These are phyloP conservation scores for Papilionanthe hybrid DNA, from an alignment of 116 monocot species.

Conservation along the genomic window DNA sequence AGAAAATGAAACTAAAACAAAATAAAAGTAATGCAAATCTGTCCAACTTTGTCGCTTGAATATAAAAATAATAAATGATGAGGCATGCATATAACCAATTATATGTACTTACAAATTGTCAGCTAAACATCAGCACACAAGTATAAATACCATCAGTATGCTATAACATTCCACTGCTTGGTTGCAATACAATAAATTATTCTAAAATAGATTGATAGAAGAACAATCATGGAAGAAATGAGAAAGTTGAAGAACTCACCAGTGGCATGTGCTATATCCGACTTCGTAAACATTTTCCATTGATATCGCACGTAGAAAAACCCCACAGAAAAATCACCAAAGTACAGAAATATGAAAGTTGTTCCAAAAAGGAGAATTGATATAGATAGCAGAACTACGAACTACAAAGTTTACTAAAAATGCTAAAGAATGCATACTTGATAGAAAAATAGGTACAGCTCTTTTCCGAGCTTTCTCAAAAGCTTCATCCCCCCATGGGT, in stretches of 20 bases:
- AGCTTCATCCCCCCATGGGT: slow-evolving; percentile 98
- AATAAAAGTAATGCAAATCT: neutral
- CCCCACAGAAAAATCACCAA: slow-evolving; percentile 5
- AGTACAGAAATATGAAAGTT: neutral
- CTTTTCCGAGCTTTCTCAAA: slow-evolving; percentile 69
- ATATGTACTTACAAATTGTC: neutral
- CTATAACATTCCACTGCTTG: neutral
- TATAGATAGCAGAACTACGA: neutral
- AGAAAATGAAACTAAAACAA: neutral
- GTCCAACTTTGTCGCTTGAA: neutral
- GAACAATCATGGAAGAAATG: neutral
- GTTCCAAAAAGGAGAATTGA: neutral
- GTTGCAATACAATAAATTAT: neutral
- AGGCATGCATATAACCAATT: neutral
- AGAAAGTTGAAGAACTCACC: slow-evolving; percentile 35
- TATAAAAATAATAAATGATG: neutral
- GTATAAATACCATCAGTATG: neutral
- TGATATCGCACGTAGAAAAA: slow-evolving; percentile 14
- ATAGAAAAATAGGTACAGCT: slow-evolving; percentile 88
- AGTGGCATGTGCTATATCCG: slow-evolving; percentile 99
- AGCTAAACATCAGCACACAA: neutral
- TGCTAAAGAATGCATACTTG: slow-evolving; percentile 40
- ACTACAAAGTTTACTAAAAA: neutral
- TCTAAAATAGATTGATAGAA: neutral
- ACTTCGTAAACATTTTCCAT: slow-evolving; percentile 36